phyloP scores from a whole-genome alignment of 768 basidiomycete species.

The Calocera viscosa region DNA sequence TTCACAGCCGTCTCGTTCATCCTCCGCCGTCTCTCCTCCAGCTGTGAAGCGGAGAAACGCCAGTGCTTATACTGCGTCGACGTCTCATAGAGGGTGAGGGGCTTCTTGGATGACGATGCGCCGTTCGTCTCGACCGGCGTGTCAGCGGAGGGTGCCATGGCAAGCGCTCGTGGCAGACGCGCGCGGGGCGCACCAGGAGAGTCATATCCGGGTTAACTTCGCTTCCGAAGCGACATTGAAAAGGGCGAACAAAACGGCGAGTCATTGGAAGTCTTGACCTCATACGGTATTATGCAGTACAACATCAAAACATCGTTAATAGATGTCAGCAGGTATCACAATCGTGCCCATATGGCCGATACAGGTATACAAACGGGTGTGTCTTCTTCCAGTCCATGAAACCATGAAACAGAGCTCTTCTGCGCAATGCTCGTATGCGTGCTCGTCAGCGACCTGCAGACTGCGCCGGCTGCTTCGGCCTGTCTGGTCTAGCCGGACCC shows the following conservation, averaged over 20 bases:
- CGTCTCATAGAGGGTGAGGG: conserved; percentile 47
- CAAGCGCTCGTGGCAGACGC: neutral
- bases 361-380: neutral
- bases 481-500: neutral
- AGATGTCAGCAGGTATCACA: neutral
- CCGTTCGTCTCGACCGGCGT: neutral
- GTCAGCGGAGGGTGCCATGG: conserved; percentile 4
- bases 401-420: too few relatives aligned
- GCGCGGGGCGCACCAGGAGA: neutral
- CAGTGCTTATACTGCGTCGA: conserved; percentile 79
- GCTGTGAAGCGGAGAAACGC: conserved; percentile 65
- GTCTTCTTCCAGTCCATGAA: neutral
- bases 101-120: conserved; percentile 1
- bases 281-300: neutral
- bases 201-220: neutral
- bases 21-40: conserved; percentile 46
- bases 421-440: neutral
- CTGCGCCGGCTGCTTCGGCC: neutral
- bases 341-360: neutral
- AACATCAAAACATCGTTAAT: neutral
- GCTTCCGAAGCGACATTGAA: neutral
- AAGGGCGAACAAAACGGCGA: too few relatives aligned
- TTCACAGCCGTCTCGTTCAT: conserved; percentile 67
- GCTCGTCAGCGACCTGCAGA: neutral
- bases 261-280: neutral